Evolutionary conservation across 2,329 filamentous ascomycete species (phyloP).

Genomic region (Immersiporthe knoxdaviesiana): DNA sequence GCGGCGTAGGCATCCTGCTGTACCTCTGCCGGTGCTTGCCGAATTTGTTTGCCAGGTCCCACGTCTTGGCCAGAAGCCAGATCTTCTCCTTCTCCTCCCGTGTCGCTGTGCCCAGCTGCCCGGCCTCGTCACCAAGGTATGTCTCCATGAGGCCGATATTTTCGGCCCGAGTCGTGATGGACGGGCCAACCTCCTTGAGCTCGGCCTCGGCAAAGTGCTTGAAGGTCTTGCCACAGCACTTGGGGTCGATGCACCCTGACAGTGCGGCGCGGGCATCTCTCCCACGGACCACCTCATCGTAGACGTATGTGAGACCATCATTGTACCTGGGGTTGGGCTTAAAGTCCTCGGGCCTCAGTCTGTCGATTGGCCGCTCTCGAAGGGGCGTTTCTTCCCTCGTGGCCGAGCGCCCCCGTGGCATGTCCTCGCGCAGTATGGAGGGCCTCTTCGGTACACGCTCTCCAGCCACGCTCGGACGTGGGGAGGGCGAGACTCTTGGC

Average conservation of each 20-base stretch:
- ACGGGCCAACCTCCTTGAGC: slow-evolving; percentile 43
- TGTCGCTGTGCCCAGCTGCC: slow-evolving; percentile 61
- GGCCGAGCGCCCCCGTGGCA: slow-evolving; percentile 22
- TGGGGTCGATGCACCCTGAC: slow-evolving; percentile 71
- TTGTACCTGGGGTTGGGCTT: slow-evolving; percentile 77
- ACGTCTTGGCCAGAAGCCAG: slow-evolving; percentile 75
- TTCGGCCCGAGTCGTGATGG: slow-evolving; percentile 40
- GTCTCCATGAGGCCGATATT: slow-evolving; percentile 58
- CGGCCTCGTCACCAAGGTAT: slow-evolving; percentile 61
- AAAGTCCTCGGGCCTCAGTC: slow-evolving; percentile 73
- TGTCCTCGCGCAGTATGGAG: slow-evolving; percentile 28
- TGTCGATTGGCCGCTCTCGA: slow-evolving; percentile 59
- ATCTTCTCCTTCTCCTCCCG: slow-evolving; percentile 65
- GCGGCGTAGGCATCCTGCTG: slow-evolving; percentile 72
- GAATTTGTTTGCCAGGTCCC: slow-evolving; percentile 71
- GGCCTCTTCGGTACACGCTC: slow-evolving; percentile 21
- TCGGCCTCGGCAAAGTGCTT: slow-evolving; percentile 64
- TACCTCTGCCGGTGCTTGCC: slow-evolving; percentile 80
- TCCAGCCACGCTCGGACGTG: neutral
- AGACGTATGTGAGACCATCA: slow-evolving; percentile 73
- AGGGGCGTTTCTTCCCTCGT: slow-evolving; percentile 39
- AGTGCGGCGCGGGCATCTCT: slow-evolving; percentile 71
- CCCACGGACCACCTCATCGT: slow-evolving; percentile 72
- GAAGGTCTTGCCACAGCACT: slow-evolving; percentile 77
- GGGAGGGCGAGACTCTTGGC: neutral